A percentile compares a stretch with the other conserved stretches of the same genome.
These are phyloP conservation scores for Coffea humblotiana DNA, from an alignment of 305 asterid genomes.

Conservation along the genomic window DNA sequence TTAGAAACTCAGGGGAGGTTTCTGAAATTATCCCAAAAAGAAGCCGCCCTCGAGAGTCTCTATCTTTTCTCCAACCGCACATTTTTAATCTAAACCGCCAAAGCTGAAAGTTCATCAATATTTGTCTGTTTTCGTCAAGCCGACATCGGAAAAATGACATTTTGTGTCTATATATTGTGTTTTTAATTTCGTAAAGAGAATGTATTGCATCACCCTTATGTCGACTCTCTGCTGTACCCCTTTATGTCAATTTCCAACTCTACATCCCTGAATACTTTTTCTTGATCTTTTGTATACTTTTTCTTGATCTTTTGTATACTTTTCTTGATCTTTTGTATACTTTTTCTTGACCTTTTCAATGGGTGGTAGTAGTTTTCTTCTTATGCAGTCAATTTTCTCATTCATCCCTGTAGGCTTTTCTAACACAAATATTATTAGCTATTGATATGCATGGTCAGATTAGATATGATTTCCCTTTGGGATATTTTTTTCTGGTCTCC, in stretches of 20 bases:
- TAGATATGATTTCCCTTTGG: not conserved
- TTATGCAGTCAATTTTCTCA: not conserved
- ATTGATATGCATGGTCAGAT: not conserved
- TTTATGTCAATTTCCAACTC: slow-evolving; percentile 21
- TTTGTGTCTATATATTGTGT: slow-evolving; percentile 15
- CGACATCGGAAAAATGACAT: slow-evolving; percentile 25
- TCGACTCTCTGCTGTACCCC: slow-evolving; percentile 14
- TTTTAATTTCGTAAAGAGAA: slow-evolving; percentile 20
- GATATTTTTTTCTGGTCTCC: not conserved
- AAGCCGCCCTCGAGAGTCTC: slow-evolving; percentile 20
- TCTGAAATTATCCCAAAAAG: not conserved
- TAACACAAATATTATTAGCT: not conserved
- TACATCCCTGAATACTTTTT: slow-evolving; percentile 15
- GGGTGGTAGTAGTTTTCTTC: not conserved
- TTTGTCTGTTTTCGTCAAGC: slow-evolving; percentile 27
- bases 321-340: not conserved
- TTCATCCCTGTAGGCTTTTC: not conserved
- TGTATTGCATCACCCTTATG: slow-evolving; percentile 20
- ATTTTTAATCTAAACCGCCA: slow-evolving; percentile 17
- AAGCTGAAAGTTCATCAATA: slow-evolving; percentile 18
- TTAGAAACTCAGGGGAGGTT: no score
- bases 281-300: not conserved
- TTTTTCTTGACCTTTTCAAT: no score
- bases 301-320: not conserved
- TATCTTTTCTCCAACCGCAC: slow-evolving; percentile 8